Base-by-base conservation (phyloP, 2,329 filamentous ascomycete species). In the Verticillium klebahnii region DNA sequence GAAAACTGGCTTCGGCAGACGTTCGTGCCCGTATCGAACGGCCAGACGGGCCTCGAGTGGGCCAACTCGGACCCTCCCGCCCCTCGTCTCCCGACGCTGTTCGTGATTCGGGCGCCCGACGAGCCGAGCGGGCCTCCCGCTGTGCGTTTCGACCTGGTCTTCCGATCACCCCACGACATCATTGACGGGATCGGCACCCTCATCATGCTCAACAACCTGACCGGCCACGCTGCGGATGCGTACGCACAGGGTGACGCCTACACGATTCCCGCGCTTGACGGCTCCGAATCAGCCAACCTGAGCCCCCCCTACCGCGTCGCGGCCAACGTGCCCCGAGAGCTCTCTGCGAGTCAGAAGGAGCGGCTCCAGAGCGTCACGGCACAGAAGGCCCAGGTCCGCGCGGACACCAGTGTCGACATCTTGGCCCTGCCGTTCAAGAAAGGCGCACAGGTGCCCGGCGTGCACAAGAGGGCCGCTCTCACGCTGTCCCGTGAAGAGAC, bases 121-220 rank as follows among this genome's bases (percentile, higher is more conserved):
- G n/a, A 45, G 4, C n/a, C 32, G 3, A 34, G 11, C 11, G 9
- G 7, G 29, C 15, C 19, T 11, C 34, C 34, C 34, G 15, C 29
- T 12, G 34, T 69, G 9, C 69, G 67, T 0, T 69, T 70, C 1
- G 76, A 78, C 37, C 62, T 76, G 0, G 65, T 78, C 5, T 66
- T 78, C 17, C 71, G 75, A 1, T 73, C 72, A 1, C 73, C 73
- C 0, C 75, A 78, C 58, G 74, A 77, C 12, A 71, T 77, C n/a
- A 72, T 78, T 6, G 76, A 78, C 36, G 75, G 76, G 0, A 72
- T 78, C 2, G 76, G 76, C 6, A 73, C 74, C 1, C 68, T 78
- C 3, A 68, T 69, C 2, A 64, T 77, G 2, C 63, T 77, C 31
- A 68, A 75, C 59, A 73, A 70, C n/a, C 64, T 73, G 2, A 57